A percentile compares a stretch with the other conserved stretches of the same genome.
These are phyloP conservation scores for Arctium minus DNA, from an alignment of 129 eudicot genomes.

Conservation along the genomic window DNA sequence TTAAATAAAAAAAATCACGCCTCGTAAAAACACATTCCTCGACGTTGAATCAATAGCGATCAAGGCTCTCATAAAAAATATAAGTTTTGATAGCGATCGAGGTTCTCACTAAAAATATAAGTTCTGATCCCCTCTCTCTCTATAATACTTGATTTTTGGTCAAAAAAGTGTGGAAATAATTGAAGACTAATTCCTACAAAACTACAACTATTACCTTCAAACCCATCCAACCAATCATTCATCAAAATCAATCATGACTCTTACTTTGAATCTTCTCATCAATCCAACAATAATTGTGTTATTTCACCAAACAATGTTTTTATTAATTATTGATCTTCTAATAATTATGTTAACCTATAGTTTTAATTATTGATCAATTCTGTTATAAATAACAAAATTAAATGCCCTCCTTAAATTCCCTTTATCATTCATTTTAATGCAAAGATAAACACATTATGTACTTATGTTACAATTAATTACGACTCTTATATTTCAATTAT, in stretches of 20 bases:
- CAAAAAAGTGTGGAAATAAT: slow-evolving; percentile 23
- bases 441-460: background rate
- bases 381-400: background rate
- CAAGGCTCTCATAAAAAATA: too few species aligned
- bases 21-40: too few species aligned
- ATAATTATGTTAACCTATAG: background rate
- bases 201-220: slow-evolving; percentile 25
- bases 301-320: slow-evolving; percentile 14
- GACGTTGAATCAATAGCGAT: too few species aligned
- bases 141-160: slow-evolving; percentile 1
- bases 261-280: slow-evolving; percentile 19
- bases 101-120: too few species aligned
- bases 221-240: background rate
- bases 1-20: too few species aligned
- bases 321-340: background rate
- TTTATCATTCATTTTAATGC: too few species aligned
- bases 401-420: background rate
- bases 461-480: background rate
- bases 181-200: slow-evolving; percentile 20
- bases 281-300: slow-evolving; percentile 27
- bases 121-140: background rate
- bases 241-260: slow-evolving; percentile 18
- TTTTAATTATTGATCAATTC: background rate
- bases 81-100: too few species aligned
- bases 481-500: too few species aligned